Evolutionary conservation across 176 grass and related monocot species (phyloP), one percentile per base, ranked within the genome.

Genomic region (Saccharum spontaneum): DNA sequence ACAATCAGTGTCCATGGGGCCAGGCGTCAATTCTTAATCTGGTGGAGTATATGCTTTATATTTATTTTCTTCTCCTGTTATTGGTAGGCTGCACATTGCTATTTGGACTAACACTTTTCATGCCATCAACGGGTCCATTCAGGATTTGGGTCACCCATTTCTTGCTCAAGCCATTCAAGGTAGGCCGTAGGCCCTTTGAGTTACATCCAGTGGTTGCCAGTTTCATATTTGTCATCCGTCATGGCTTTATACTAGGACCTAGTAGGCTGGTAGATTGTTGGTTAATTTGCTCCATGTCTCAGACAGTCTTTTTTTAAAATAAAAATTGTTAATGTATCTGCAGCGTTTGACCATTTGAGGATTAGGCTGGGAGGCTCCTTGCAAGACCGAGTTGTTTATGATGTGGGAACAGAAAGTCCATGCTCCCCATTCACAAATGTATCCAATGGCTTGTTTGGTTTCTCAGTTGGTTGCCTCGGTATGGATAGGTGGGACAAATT

Each of bases 1-100:
- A 99, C 67, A 89, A 99, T 83, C 97, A 97, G 66, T 99, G 97
- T 24, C 94, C 97, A 38, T 99, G 97, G 97, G 94, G 91, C 33
- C 83, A 96, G 69, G 87, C 97, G 54, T 99, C 97, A 9, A 84
- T 90, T 88, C 90, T 99, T 26, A 99, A 99, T 87, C 71, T 99
- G 94, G 50, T 49, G 45, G 45, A 46, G 97, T 97, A 88, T 99
- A 84, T 36, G 76, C 34, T 5, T 67, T 90, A 74, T 74, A 20
- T 71, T 77, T 75, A 1, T 69, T 54, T 77, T 78, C 7, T 60
- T 86, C 37, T 34, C 61, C 70, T 74, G 15, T 57, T 81, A 24
- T 43, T 36, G 14, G 10, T 22, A 15, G 31, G 66, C 26, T 79
- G 9, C n/a, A 22, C 10, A 70, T 26, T 71, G 63, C 10, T 84